Percentiles rank a stretch among this genome's conserved stretches.
Conservation (phyloP, 2,329 filamentous ascomycete species). For the Calonectria hawksworthii region DNA sequence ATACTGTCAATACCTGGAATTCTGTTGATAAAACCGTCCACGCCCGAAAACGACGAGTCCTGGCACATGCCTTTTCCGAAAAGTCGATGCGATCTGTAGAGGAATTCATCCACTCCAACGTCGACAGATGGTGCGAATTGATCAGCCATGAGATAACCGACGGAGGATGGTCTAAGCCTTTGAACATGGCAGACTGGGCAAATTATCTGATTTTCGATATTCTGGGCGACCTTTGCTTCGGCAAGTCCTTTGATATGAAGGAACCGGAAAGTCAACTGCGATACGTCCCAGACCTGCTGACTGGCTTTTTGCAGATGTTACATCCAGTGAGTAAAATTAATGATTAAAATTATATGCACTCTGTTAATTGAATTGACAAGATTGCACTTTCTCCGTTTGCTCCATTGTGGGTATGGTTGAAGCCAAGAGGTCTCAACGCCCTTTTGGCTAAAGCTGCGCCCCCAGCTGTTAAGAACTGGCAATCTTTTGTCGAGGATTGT, state of each 20-base stretch:
- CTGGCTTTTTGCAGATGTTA: conserved; percentile 25
- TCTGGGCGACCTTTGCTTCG: conserved; percentile 39
- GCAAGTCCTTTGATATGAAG: conserved; percentile 39
- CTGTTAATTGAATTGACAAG: neutral
- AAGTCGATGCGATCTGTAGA: conserved; percentile 33
- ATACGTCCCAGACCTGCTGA: conserved; percentile 33
- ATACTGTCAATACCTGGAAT: conserved; percentile 38
- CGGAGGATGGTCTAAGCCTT: conserved; percentile 6
- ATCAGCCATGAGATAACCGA: conserved; percentile 27
- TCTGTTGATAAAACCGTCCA: conserved; percentile 33
- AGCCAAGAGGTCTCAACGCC: conserved; percentile 39
- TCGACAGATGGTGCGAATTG: conserved; percentile 34
- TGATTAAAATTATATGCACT: neutral
- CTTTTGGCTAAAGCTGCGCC: conserved; percentile 36
- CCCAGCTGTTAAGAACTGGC: conserved; percentile 36
- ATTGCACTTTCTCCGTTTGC: conserved; percentile 40
- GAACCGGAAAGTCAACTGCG: conserved; percentile 32
- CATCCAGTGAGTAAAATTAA: conserved; percentile 24
- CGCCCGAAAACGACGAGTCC: conserved; percentile 36
- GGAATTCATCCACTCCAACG: conserved; percentile 27
- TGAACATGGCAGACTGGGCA: conserved; percentile 39
- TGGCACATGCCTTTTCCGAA: conserved; percentile 37
- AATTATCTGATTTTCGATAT: conserved; percentile 40
- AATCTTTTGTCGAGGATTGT: conserved; percentile 36
- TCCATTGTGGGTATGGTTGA: conserved; percentile 42